Evolutionary conservation across 2,329 filamentous ascomycete species (phyloP), one percentile per base, ranked within the genome.

Genomic region (Dothistroma pini): DNA sequence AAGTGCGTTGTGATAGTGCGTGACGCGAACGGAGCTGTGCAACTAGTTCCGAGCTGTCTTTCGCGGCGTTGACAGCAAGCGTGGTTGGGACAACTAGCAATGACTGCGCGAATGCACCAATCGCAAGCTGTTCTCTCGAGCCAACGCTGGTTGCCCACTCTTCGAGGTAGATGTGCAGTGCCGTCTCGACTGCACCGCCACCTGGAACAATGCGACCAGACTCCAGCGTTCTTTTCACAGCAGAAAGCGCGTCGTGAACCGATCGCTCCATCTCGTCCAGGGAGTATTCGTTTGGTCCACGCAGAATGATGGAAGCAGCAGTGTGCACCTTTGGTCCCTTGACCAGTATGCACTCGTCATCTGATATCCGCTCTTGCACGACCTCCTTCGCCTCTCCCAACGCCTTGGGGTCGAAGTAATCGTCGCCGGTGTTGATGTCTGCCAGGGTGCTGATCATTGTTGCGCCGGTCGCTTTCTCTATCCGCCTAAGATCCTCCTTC

Each of bases 181-280:
- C 95, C n/a, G 95, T 97, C 82, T 99, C 95, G 22, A 97, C 93
- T 49, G 95, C 95, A 74, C 93, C 95, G 68, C 95, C 95, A 68
- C 95, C 95, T 16, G 95, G 95, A 44, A 99, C 95, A 68, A 99
- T 96, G 78, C 90, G 93, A 72, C 95, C 95, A 73, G 91, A 96
- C 81, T 99, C 95, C 8, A 99, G 83, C 2, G 95, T 97, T 70
- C 95, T 87, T 87, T 99, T 99, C 66, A 99, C 93, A 52, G 95
- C 95, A 68, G 91, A 97, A 52, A 99, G 84, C 14, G 93, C 96
- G 78, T 99, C 95, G 80, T 99, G 95, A 19, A 99, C 87, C 1
- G 95, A 97, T 67, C 95, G 90, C 83, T 99, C 95, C 93, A 97
- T 99, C 83, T 99, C 95, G 73, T 99, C 95, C 32, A 99, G 86